phyloP scores from a whole-genome alignment of 495 filamentous ascomycete species.

The Penicillium lividum region DNA sequence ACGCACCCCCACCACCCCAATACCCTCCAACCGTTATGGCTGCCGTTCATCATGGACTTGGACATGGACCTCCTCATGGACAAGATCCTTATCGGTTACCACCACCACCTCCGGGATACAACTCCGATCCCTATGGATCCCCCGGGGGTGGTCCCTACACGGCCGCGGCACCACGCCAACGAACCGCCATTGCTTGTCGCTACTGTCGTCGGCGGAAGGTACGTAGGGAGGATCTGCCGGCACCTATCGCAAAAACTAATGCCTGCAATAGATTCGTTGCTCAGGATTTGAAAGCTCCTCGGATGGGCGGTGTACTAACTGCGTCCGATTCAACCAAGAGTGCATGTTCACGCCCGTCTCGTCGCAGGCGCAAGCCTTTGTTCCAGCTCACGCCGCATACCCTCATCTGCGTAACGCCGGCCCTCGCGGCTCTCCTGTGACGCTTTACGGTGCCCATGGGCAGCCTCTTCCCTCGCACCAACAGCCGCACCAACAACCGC shows the following conservation, averaged over 20 bases:
- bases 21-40: slow-evolving; percentile 38
- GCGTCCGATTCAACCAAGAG: slow-evolving; percentile 77
- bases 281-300: slow-evolving; percentile 77
- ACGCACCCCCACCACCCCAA: slow-evolving; percentile 38
- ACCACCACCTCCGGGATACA: slow-evolving; percentile 40
- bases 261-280: slow-evolving; percentile 67
- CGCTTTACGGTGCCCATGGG: slow-evolving; percentile 75
- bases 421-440: slow-evolving; percentile 39
- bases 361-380: slow-evolving; percentile 80
- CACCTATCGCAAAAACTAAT: neutral
- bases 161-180: slow-evolving; percentile 71
- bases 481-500: slow-evolving; percentile 31
- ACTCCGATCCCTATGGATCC: slow-evolving; percentile 47
- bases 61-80: neutral
- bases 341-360: slow-evolving; percentile 86
- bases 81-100: slow-evolving; percentile 42
- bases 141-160: slow-evolving; percentile 57
- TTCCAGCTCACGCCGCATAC: slow-evolving; percentile 74
- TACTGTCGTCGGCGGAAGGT: slow-evolving; percentile 85
- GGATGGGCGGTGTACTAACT: slow-evolving; percentile 79
- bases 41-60: slow-evolving; percentile 32
- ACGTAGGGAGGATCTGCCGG: slow-evolving; percentile 23
- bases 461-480: slow-evolving; percentile 65
- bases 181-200: slow-evolving; percentile 82
- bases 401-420: slow-evolving; percentile 56